These are phyloP conservation scores for Metroxylon sagu DNA, from an alignment of 176 grass and related monocot species.

Conservation along the genomic window DNA sequence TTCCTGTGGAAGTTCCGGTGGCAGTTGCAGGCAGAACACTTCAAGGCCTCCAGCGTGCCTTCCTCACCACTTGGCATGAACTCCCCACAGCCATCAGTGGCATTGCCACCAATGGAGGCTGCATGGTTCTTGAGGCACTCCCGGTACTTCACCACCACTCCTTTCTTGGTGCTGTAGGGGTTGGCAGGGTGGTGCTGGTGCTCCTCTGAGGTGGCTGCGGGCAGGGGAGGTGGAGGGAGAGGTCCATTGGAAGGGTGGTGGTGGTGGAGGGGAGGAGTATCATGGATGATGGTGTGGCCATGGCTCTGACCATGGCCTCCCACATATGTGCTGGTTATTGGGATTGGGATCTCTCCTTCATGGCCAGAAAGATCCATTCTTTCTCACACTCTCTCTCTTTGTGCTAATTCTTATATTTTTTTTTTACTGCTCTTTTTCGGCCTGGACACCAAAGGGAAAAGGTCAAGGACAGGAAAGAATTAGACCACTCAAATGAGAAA, in stretches of 20 bases:
- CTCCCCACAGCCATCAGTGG: constrained; percentile 79
- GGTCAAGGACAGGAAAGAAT: not conserved
- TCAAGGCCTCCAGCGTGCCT: constrained; percentile 52
- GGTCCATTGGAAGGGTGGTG: constrained; percentile 16
- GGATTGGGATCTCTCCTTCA: constrained; percentile 78
- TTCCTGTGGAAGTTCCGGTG: constrained; percentile 93
- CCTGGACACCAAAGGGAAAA: constrained; percentile 5
- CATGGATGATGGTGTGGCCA: constrained; percentile 45
- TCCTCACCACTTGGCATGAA: constrained; percentile 75
- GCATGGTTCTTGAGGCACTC: constrained; percentile 99
- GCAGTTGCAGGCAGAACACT: constrained; percentile 79
- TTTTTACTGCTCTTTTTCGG: not conserved
- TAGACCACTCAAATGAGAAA: not conserved
- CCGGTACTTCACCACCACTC: constrained; percentile 43
- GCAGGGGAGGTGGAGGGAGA: constrained; percentile 1
- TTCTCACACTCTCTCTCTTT: constrained; percentile 15
- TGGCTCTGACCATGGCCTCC: constrained; percentile 29
- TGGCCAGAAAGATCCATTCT: constrained; percentile 75
- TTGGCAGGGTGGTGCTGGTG: constrained; percentile 10
- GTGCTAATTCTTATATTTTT: constrained; percentile 3
- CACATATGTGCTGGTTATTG: constrained; percentile 59
- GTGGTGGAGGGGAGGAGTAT: constrained; percentile 26
- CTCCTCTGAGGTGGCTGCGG: constrained; percentile 11
- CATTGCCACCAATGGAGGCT: constrained; percentile 73
- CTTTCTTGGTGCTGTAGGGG: constrained; percentile 17